phyloP scores from a whole-genome alignment of 768 basidiomycete species.

The Cystofilobasidium macerans region DNA sequence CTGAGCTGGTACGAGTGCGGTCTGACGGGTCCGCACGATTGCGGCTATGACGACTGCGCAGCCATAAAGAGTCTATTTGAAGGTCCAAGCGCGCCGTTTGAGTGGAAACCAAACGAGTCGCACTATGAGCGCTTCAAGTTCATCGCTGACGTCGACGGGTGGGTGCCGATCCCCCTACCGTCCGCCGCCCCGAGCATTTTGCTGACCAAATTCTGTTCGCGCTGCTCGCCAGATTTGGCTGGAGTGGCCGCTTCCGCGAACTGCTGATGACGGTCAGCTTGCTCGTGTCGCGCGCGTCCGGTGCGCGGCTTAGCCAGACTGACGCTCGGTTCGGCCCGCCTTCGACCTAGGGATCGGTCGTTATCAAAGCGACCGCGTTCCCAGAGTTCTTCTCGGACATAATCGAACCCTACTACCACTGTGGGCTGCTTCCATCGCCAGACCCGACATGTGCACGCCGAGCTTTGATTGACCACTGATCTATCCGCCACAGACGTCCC shows the following conservation, averaged over 20 bases:
- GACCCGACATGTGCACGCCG: too few relatives aligned
- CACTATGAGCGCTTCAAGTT: conserved; percentile 6
- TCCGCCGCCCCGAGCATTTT: not conserved
- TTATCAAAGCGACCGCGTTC: not conserved
- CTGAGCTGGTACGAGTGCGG: conserved; percentile 1
- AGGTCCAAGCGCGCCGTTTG: not conserved
- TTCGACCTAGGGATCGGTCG: too few relatives aligned
- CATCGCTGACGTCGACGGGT: not conserved
- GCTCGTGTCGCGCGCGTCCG: too few relatives aligned
- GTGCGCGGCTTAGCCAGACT: too few relatives aligned
- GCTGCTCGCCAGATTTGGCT: not conserved
- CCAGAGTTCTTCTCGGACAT: conserved; percentile 38
- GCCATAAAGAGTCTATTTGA: not conserved
- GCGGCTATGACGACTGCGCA: not conserved
- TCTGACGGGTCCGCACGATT: not conserved
- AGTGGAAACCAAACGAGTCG: not conserved
- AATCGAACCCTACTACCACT: conserved; percentile 60
- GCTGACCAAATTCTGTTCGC: not conserved
- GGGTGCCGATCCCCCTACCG: not conserved
- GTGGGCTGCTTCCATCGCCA: too few relatives aligned
- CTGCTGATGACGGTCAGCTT: not conserved
- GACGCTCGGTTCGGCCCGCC: too few relatives aligned
- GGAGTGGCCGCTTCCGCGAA: not conserved
- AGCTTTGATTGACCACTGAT: too few relatives aligned
- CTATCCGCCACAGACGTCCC: conserved; percentile 43